Base-by-base conservation (phyloP, 1,284 basidiomycete genomes). In the Puccinia hordei region DNA sequence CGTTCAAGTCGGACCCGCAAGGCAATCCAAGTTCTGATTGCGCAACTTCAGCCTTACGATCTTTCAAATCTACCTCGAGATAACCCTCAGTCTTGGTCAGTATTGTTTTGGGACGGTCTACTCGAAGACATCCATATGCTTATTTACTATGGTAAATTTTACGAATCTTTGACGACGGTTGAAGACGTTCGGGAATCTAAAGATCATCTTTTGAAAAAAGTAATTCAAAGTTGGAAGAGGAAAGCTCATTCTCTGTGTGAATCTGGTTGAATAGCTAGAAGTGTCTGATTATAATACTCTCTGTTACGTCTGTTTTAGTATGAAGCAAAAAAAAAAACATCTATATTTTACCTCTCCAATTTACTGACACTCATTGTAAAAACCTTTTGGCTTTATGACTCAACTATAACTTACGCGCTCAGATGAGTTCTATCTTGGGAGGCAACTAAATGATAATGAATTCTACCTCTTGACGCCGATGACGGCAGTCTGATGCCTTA, bases 21-120 rank as follows among this genome's bases (percentile, higher is more conserved):
- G 44, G 73, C 59, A 17, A 44, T 74, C 30, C 73, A 74, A 59
- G 73, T 74, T 38, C 55, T 74, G 19, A 35, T 57, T n/a, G 57
- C 13, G 53, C 73, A 74, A 46, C 73, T 74, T 59, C 6, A n/a
- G 12, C 73, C 73, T 24, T 74, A 59, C 27, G 27, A 46, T 12
- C 10, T 41, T 41, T 57, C 38, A 19, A 41, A 74, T 46, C 55
- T 74, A 22, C 73, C 73, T 13, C 35, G 73, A 27, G 73, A 74
- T 49, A 74, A 74, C 57, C 73, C 73, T 1, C 55, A 57, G 38
- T 74, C 73, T 22, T 74, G 73, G 73, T 61, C 73, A 27, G 41
- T 59, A 17, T 33, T 74, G 57, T 61, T 74, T 59, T 74, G 73
- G 73, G 73, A 74, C 19, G 73, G 73, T n/a, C 73, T 74, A n/a